Base-by-base conservation (phyloP, 2,329 filamentous ascomycete species). In the Penicillium sumatraense region DNA sequence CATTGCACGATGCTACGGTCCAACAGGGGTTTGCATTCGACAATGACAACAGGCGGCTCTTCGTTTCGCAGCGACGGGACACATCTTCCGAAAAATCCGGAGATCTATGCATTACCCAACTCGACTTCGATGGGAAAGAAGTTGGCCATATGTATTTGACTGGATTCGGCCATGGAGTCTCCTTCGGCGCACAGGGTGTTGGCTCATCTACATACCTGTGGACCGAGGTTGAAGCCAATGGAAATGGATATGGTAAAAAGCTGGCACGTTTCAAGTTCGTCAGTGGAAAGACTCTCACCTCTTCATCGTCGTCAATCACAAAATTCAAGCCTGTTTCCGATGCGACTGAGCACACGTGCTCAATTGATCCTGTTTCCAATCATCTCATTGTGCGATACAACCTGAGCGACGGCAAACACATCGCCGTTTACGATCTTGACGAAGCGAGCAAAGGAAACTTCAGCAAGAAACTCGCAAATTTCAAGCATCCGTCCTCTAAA, bases 11-110 rank as follows among this genome's bases (percentile, higher is more conserved):
- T 21, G 44, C 13, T 13, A 62, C 61, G 2, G 55, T 66, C 9
- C 64, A 64, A 14, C 62, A 64, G 56, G 58, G 59, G 8, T 64
- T 66, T 35, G 54, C 62, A 29, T 66, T 66, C 38, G 64, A 66
- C 57, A 64, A 65, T 26, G 53, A 53, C 48, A 66, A 66, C 38
- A 54, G 59, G 5, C 61, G 62, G 2, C 54, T 64, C 8, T 65
- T 65, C 27, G 56, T 66, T 36, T 36, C 60, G 10, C 59, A 65
- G 40, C 61, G 61, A 31, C 48, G 49, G 9, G 54, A 64, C 29
- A 58, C 59, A 9, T 51, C 59, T 5, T 54, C 49, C 8, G 44
- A 47, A 10, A 58, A 48, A 13, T 45, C 57, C 0, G 62, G 64
- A 4, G 49, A 66, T 35, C 49, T 66, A 5, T 59, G 59, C 41